Conservation (phyloP, 805 yeast genomes). For the Barnettozyma siamensis region DNA sequence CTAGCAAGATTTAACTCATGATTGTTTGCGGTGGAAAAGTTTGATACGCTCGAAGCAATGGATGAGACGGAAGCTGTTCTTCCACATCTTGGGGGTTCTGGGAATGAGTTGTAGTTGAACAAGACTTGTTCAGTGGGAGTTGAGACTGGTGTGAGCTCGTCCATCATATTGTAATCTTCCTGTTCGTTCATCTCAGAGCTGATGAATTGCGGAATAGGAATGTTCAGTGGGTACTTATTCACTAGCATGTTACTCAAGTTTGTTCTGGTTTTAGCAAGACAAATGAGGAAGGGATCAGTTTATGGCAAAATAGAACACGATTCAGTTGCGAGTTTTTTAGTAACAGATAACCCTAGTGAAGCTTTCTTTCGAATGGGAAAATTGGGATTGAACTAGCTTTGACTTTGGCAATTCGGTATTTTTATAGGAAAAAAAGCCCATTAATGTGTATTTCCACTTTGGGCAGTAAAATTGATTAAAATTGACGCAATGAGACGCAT, state of each 20-base stretch:
- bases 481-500: not conserved
- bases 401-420: no score
- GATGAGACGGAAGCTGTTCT: conserved; percentile 24
- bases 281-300: no score
- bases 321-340: no score
- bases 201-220: conserved; percentile 3
- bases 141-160: conserved; percentile 20
- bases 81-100: conserved; percentile 20
- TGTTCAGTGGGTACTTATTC: conserved; percentile 16
- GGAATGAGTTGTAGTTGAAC: conserved; percentile 9
- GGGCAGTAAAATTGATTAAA: not conserved
- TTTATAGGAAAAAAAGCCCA: not conserved
- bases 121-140: conserved; percentile 22
- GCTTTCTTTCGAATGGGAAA: no score
- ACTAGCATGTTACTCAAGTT: conserved; percentile 11
- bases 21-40: conserved; percentile 11
- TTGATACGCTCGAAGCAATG: conserved; percentile 23
- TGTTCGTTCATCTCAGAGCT: conserved; percentile 1
- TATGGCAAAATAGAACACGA: no score
- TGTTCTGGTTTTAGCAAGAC: not conserved
- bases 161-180: conserved; percentile 15
- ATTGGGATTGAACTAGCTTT: no score
- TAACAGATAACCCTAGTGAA: no score
- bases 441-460: not conserved
- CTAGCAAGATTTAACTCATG: conserved; percentile 22